Percentiles rank a stretch among this genome's conserved stretches.
phyloP scores from a whole-genome alignment of 192 early-diverging fungal genomes.

The Gonapodya sp. region DNA sequence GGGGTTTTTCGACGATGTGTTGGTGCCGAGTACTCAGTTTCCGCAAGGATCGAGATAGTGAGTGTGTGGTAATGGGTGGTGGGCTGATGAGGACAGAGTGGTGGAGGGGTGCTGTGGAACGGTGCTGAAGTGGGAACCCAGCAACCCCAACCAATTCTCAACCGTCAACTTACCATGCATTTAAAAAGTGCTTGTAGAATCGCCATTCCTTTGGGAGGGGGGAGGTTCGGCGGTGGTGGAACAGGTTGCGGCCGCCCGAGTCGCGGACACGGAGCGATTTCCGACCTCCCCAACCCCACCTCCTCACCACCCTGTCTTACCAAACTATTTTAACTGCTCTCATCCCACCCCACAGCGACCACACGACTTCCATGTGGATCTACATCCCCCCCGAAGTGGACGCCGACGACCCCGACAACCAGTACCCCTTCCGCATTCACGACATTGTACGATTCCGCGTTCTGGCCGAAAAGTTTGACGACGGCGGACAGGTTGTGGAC shows the following conservation, averaged over 20 bases:
- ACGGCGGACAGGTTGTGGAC: not conserved
- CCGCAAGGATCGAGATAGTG: not conserved
- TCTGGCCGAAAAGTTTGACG: not conserved
- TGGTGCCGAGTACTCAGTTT: conserved; percentile 39
- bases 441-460: not conserved
- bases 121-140: too few relatives aligned
- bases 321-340: not conserved
- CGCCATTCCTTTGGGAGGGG: too few relatives aligned
- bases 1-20: conserved; percentile 89
- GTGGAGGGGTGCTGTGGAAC: too few relatives aligned
- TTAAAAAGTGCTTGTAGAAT: too few relatives aligned
- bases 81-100: too few relatives aligned
- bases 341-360: not conserved
- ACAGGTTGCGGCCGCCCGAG: too few relatives aligned
- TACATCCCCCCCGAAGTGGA: not conserved
- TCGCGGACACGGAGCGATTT: too few relatives aligned
- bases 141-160: too few relatives aligned
- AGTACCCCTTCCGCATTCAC: not conserved
- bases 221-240: too few relatives aligned
- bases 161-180: too few relatives aligned
- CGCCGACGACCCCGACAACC: not conserved
- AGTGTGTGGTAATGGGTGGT: not conserved
- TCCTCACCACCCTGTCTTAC: not conserved
- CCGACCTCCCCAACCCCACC: not conserved
- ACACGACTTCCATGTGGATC: not conserved